phyloP scores from a whole-genome alignment of 306 rosid species.

The Quillaja saponaria region DNA sequence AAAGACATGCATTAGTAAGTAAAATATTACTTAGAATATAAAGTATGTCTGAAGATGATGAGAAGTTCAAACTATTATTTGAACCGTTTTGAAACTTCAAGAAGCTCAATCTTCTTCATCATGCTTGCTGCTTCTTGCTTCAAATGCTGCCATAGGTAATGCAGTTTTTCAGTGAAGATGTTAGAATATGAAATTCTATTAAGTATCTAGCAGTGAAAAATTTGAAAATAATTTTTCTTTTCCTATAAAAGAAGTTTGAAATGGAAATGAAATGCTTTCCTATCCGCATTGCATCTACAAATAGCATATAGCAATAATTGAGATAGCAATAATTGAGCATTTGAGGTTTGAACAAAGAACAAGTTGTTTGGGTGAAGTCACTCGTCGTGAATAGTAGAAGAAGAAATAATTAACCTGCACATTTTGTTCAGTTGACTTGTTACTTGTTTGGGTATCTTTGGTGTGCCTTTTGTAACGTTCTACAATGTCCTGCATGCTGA shows the following conservation, averaged over 20 bases:
- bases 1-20: not conserved
- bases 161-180: slow-evolving; percentile 14
- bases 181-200: not conserved
- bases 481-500: slow-evolving; percentile 59
- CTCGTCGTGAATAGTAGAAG: no score
- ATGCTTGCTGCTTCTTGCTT: slow-evolving; percentile 60
- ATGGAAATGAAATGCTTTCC: not conserved
- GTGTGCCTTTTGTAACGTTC: slow-evolving; percentile 63
- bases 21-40: not conserved
- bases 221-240: not conserved
- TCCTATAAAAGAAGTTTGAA: not conserved
- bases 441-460: slow-evolving; percentile 32
- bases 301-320: no score
- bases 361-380: no score
- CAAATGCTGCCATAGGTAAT: slow-evolving; percentile 53
- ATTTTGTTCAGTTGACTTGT: slow-evolving; percentile 46
- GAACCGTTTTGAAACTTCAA: slow-evolving; percentile 76
- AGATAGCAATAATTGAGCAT: no score
- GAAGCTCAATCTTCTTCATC: slow-evolving; percentile 68
- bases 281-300: not conserved
- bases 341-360: no score
- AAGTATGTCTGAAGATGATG: not conserved
- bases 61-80: not conserved
- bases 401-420: slow-evolving; percentile 47
- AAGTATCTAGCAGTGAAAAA: not conserved